These are phyloP conservation scores for Crucibulum laeve DNA, from an alignment of 768 basidiomycete species.

Conservation along the genomic window DNA sequence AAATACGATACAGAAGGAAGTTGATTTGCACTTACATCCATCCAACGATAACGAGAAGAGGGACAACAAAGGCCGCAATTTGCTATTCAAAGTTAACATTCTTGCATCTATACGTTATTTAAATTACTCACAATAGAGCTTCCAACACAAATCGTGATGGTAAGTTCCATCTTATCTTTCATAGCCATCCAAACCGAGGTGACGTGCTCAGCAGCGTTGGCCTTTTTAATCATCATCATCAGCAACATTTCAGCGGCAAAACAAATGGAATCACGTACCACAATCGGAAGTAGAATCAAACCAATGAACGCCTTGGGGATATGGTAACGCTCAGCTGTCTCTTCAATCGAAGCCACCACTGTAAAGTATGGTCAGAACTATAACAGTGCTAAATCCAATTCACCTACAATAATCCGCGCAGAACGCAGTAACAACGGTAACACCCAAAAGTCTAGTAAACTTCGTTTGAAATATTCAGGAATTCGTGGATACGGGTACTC, in stretches of 20 bases:
- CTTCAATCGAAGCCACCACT: constrained; percentile 93
- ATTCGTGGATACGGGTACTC: constrained; percentile 18
- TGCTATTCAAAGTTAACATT: constrained; percentile 38
- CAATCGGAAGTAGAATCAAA: constrained; percentile 82
- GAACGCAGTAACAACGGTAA: constrained; percentile 82
- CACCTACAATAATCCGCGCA: constrained; percentile 84
- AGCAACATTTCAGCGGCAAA: background rate
- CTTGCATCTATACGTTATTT: background rate
- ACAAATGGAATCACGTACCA: constrained; percentile 40
- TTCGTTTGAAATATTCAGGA: background rate
- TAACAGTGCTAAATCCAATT: background rate
- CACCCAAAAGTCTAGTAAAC: constrained; percentile 50
- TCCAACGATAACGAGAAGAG: constrained; percentile 82
- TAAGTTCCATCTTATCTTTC: constrained; percentile 60
- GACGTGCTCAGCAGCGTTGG: constrained; percentile 84
- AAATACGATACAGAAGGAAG: constrained; percentile 8
- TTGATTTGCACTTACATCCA: constrained; percentile 60
- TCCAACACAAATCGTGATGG: constrained; percentile 77
- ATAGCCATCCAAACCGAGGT: constrained; percentile 87
- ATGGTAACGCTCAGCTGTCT: constrained; percentile 74
- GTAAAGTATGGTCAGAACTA: background rate
- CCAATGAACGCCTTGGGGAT: constrained; percentile 87
- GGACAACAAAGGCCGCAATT: constrained; percentile 85
- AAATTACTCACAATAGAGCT: constrained; percentile 65
- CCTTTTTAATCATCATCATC: constrained; percentile 26